phyloP scores from a whole-genome alignment of 2,329 filamentous ascomycete genomes.

The Ilyonectria sp. region DNA sequence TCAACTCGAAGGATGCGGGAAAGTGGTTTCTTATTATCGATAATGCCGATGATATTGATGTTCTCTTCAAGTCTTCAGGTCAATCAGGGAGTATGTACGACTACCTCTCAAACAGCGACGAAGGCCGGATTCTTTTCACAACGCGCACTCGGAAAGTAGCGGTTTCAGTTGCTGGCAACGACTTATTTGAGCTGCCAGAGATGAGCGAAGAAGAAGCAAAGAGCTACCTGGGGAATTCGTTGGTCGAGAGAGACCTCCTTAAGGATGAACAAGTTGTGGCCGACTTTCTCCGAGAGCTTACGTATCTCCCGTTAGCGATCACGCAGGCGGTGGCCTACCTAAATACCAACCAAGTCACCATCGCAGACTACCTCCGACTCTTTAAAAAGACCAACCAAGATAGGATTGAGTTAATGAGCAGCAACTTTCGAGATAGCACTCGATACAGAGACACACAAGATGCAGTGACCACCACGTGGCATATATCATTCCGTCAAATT shows the following conservation, averaged over 20 bases:
- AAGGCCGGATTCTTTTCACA: conserved; percentile 55
- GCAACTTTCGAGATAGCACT: conserved; percentile 52
- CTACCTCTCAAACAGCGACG: conserved; percentile 49
- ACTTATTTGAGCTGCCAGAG: background rate
- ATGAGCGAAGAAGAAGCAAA: conserved; percentile 39
- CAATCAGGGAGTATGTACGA: conserved; percentile 31
- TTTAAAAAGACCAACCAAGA: conserved; percentile 35
- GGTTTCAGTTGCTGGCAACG: background rate
- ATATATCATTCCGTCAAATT: conserved; percentile 59
- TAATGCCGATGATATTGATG: conserved; percentile 57
- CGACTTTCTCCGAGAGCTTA: background rate
- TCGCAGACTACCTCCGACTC: conserved; percentile 47
- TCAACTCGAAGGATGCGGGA: conserved; percentile 47
- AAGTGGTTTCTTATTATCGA: conserved; percentile 59
- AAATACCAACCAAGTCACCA: conserved; percentile 38
- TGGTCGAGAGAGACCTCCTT: conserved; percentile 12
- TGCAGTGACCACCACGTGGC: conserved; percentile 56
- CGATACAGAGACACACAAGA: conserved; percentile 51
- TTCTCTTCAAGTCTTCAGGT: conserved; percentile 30
- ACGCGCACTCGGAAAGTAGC: conserved; percentile 50
- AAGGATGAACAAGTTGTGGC: background rate
- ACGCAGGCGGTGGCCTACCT: conserved; percentile 53
- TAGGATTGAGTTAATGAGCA: background rate
- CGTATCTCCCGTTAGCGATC: conserved; percentile 51
- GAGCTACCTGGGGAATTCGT: conserved; percentile 36